Percentiles rank a stretch among this genome's conserved stretches.
These are phyloP conservation scores for Begonia masoniana DNA, from an alignment of 306 rosid genomes.

Conservation along the genomic window DNA sequence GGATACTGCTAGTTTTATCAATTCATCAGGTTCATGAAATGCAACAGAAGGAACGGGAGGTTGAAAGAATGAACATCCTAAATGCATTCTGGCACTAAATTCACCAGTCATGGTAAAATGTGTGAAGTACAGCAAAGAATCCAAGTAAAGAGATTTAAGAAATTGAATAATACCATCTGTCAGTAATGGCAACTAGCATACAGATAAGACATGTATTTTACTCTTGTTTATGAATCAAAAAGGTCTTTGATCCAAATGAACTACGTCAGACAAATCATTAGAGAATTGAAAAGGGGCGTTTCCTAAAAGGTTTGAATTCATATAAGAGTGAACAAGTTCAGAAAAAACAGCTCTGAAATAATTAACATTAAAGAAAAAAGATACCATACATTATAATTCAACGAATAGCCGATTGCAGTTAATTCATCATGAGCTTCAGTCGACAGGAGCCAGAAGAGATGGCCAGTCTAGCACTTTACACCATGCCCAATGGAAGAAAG, in stretches of 20 bases:
- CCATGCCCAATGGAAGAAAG: slow-evolving; percentile 9
- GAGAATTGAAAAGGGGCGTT: too few species aligned
- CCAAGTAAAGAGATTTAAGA: too few species aligned
- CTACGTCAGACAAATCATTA: too few species aligned
- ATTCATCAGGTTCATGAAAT: slow-evolving; percentile 61
- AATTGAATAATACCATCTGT: too few species aligned
- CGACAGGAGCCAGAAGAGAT: too few species aligned
- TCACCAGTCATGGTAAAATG: too few species aligned
- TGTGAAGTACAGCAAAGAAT: too few species aligned
- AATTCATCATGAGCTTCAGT: too few species aligned
- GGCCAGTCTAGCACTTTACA: slow-evolving; percentile 12
- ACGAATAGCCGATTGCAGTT: slow-evolving; percentile 14
- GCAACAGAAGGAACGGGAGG: slow-evolving; percentile 54
- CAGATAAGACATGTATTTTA: too few species aligned
- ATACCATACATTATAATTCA: slow-evolving; percentile 17
- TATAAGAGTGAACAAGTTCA: neutral
- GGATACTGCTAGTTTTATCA: slow-evolving; percentile 72
- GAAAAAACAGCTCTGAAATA: slow-evolving; percentile 4
- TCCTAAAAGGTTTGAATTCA: neutral
- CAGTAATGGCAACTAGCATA: too few species aligned
- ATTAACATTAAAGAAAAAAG: slow-evolving; percentile 14
- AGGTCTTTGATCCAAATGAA: too few species aligned
- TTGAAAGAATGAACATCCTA: slow-evolving; percentile 40
- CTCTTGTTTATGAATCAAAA: too few species aligned
- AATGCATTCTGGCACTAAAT: slow-evolving; percentile 28